Percentiles rank a stretch among this genome's conserved stretches.
These are phyloP conservation scores for Dichomitus squalens DNA, from an alignment of 1,284 basidiomycete genomes.

Conservation along the genomic window DNA sequence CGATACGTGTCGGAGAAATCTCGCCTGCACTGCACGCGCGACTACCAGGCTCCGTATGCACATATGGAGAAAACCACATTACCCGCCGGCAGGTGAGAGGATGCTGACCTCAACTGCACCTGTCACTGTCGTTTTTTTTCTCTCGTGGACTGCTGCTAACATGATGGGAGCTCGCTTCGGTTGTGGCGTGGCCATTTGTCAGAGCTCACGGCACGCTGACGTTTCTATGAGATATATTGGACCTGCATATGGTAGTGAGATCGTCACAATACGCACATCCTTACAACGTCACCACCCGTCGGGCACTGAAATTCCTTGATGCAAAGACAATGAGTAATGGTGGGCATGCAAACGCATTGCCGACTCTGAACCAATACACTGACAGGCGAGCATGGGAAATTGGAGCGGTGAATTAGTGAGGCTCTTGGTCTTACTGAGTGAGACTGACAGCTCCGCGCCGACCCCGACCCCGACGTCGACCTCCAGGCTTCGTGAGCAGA, in stretches of 20 bases:
- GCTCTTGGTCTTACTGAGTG: neutral
- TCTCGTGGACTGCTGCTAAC: neutral
- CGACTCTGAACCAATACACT: too few species aligned
- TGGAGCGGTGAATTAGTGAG: neutral
- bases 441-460: neutral
- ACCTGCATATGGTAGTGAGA: neutral
- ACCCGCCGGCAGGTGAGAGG: neutral
- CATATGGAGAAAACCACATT: neutral
- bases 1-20: neutral
- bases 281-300: too few species aligned
- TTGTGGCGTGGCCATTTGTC: neutral
- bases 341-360: too few species aligned
- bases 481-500: neutral
- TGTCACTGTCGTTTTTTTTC: neutral
- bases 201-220: neutral
- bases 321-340: too few species aligned
- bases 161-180: neutral
- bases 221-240: neutral
- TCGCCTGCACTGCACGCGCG: neutral
- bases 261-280: neutral
- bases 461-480: neutral
- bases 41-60: neutral
- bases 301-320: too few species aligned
- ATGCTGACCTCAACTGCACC: neutral
- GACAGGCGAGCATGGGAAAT: neutral